phyloP scores from a whole-genome alignment of 2,329 filamentous ascomycete species.

The Bretziella fagacearum region DNA sequence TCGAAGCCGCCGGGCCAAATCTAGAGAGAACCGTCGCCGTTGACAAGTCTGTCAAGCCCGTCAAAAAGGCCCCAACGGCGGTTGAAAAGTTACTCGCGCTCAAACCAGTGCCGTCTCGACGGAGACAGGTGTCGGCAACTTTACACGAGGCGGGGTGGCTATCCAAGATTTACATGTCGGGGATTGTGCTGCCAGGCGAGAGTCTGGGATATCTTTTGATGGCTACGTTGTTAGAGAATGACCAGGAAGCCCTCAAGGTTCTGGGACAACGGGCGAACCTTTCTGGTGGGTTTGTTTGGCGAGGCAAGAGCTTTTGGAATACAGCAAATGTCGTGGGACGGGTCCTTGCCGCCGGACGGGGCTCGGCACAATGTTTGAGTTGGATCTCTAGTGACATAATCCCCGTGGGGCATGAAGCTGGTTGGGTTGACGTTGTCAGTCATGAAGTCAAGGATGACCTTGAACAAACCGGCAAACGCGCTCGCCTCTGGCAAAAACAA shows the following conservation, averaged over 20 bases:
- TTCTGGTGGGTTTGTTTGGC: conserved; percentile 47
- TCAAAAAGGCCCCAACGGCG: conserved; percentile 2
- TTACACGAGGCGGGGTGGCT: conserved; percentile 47
- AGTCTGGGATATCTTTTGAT: conserved; percentile 46
- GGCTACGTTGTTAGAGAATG: conserved; percentile 47
- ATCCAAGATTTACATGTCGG: conserved; percentile 50
- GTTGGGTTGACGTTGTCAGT: conserved; percentile 42
- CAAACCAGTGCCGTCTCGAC: conserved; percentile 23
- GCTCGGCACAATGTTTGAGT: conserved; percentile 48
- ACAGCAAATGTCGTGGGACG: conserved; percentile 47
- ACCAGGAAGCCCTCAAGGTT: conserved; percentile 38
- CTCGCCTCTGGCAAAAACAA: conserved; percentile 44
- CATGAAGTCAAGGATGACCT: conserved; percentile 36
- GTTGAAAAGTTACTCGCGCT: not conserved
- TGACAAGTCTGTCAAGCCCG: not conserved
- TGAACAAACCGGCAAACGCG: conserved; percentile 34
- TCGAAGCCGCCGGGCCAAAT: no score
- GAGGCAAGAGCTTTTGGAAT: conserved; percentile 51
- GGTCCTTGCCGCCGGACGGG: conserved; percentile 44
- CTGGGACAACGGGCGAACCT: conserved; percentile 45
- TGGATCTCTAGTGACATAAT: conserved; percentile 47
- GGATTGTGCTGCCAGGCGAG: conserved; percentile 47
- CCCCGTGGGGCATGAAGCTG: conserved; percentile 32
- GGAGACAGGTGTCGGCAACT: conserved; percentile 38
- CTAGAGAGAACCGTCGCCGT: not conserved